phyloP scores from a whole-genome alignment of 1,284 basidiomycete genomes.

The Earliella scabrosa region DNA sequence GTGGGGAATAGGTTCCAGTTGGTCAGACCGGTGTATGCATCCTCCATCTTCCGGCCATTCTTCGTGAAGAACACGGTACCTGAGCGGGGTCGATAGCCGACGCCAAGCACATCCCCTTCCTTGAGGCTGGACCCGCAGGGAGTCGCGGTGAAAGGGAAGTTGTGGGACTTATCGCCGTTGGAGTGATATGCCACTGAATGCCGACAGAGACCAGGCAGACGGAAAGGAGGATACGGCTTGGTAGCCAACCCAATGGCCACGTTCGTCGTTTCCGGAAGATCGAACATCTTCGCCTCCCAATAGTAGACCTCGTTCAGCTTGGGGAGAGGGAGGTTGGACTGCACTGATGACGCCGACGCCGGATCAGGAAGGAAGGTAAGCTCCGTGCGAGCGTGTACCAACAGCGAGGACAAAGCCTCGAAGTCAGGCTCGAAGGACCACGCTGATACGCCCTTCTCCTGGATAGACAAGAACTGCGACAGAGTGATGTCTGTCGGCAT shows the following conservation, averaged over 20 bases:
- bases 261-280: conserved; percentile 83
- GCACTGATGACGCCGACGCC: conserved; percentile 88
- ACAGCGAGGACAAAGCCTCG: conserved; percentile 87
- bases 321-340: conserved; percentile 92
- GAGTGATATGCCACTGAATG: conserved; percentile 98
- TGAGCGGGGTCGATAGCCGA: conserved; percentile 91
- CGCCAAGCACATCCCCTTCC: conserved; percentile 93
- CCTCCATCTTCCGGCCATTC: conserved; percentile 94
- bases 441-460: conserved; percentile 96
- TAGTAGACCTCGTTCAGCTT: conserved; percentile 98
- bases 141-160: conserved; percentile 92
- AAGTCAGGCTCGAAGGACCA: conserved; percentile 99
- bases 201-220: conserved; percentile 87
- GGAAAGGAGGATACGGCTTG: conserved; percentile 93
- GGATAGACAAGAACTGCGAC: conserved; percentile 95
- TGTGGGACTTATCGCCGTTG: conserved; percentile 96
- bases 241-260: conserved; percentile 92
- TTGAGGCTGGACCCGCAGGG: conserved; percentile 87
- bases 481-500: conserved; percentile 94
- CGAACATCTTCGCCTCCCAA: conserved; percentile 98
- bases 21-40: conserved; percentile 89
- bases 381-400: conserved; percentile 93
- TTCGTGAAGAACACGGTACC: conserved; percentile 98
- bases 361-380: conserved; percentile 96
- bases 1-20: conserved; percentile 94